These are phyloP conservation scores for Athelia psychrophila DNA, from an alignment of 1,284 basidiomycete genomes.

Conservation along the genomic window DNA sequence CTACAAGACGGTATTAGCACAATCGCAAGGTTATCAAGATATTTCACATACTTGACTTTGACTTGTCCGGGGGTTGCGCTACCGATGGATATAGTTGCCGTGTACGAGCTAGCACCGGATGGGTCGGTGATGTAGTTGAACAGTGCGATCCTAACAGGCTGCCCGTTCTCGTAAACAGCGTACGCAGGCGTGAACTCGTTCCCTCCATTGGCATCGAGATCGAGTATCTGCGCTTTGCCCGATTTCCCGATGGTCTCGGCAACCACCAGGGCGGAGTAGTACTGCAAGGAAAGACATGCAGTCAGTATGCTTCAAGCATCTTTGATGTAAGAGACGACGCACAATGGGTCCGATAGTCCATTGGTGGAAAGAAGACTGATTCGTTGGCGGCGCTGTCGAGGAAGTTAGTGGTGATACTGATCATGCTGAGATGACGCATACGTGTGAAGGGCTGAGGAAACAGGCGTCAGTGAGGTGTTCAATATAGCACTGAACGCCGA, in stretches of 20 bases:
- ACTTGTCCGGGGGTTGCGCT: conserved; percentile 33
- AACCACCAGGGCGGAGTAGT: conserved; percentile 46
- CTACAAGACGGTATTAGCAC: conserved; percentile 13
- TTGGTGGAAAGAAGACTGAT: conserved; percentile 32
- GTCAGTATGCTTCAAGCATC: neutral
- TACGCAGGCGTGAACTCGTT: conserved; percentile 46
- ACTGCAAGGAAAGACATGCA: conserved; percentile 26
- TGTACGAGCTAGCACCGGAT: conserved; percentile 33
- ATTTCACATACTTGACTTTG: conserved; percentile 33
- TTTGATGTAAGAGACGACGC: neutral
- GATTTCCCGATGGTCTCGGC: conserved; percentile 47
- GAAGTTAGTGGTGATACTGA: conserved; percentile 4
- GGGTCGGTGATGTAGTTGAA: conserved; percentile 49
- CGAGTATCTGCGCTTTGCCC: conserved; percentile 39
- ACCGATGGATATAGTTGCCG: conserved; percentile 29
- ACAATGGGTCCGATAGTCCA: conserved; percentile 34
- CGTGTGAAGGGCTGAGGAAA: conserved; percentile 27
- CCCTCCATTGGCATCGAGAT: conserved; percentile 33
- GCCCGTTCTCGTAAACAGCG: conserved; percentile 46
- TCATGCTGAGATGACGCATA: conserved; percentile 15
- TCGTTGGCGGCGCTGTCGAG: conserved; percentile 34
- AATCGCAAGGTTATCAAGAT: neutral
- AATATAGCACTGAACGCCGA: neutral
- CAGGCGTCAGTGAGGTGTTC: neutral
- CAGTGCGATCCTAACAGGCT: conserved; percentile 42